Evolutionary conservation across 2,329 filamentous ascomycete genomes (phyloP).

Genomic region (Cladosporium sp.): DNA sequence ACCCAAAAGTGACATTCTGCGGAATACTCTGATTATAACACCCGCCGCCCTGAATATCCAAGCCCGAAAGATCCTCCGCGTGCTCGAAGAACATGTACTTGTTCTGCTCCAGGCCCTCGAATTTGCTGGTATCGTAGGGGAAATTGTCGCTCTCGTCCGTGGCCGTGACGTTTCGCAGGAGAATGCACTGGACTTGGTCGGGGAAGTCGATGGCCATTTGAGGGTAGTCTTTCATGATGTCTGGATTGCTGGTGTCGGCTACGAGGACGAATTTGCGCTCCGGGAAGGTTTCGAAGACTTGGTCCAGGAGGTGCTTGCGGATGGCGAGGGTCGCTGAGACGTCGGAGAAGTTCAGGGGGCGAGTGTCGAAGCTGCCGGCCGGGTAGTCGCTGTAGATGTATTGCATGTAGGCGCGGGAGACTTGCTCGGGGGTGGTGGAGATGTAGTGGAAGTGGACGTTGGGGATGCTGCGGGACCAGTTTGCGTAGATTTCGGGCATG

Average conservation of each 20-base stretch:
- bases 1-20: conserved; percentile 68
- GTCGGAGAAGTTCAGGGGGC: conserved; percentile 76
- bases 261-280: conserved; percentile 69
- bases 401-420: conserved; percentile 72
- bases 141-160: conserved; percentile 65
- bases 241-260: conserved; percentile 70
- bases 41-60: conserved; percentile 64
- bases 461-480: conserved; percentile 63
- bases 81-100: conserved; percentile 77
- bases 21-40: conserved; percentile 61
- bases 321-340: conserved; percentile 66
- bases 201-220: conserved; percentile 62
- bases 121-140: conserved; percentile 69
- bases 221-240: conserved; percentile 57
- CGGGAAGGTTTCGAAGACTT: conserved; percentile 71
- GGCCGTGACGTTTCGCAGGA: conserved; percentile 67
- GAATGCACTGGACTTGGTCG: conserved; percentile 70
- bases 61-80: conserved; percentile 60
- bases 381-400: conserved; percentile 76
- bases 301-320: conserved; percentile 63
- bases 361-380: conserved; percentile 70
- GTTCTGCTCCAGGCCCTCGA: conserved; percentile 60
- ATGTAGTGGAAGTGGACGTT: conserved; percentile 77
- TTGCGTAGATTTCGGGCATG: conserved; percentile 74
- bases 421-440: conserved; percentile 74